Base-by-base conservation (phyloP, 2,329 filamentous ascomycete genomes). In the Aschersonia sp. region DNA sequence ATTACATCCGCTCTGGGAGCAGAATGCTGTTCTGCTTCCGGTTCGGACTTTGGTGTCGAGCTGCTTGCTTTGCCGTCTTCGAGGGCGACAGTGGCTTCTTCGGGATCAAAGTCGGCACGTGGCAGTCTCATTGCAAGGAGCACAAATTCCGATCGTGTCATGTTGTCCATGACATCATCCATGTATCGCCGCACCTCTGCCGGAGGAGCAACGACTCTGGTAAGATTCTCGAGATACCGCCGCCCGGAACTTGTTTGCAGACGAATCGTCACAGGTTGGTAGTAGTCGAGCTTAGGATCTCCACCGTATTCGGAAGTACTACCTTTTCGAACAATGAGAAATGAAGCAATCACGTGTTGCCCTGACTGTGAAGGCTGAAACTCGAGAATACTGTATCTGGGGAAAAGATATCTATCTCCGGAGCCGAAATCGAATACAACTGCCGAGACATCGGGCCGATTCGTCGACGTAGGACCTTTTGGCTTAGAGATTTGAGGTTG, bases 321-420 rank as follows among this genome's bases (percentile, higher is more conserved):
- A 31, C 81, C 84, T 60, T 82, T 83, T 45, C 84, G 80, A 5
- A 86, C 83, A 50, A 89, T 79, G 9, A 92, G 68, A 58, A 91
- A 92, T 1, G 84, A 89, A 3, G 82, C 82, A 43, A 88, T 74
- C 2, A 85, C 74, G 49, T 80, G 73, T 46, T 78, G 75, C 2
- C 76, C 75, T 4, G 69, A 63, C 7, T 68, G 58, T 2, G 62
- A 58, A 5, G 65, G 61, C 2, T 81, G 67, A 57, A 78, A 81
- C 59, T 92, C 85, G 45, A 91, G 62, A 35, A 91, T 82, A 61
- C 82, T 85, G 59, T 85, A 83, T 54, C 82, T 85, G 2, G 86
- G 86, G 53, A 92, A 89, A 45, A 87, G 66, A 59, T 85, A 89
- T 30, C 85, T 77, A 60, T 91, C 85, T 44, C 84, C 84, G 3